A percentile compares a stretch with the other conserved stretches of the same genome.
Evolutionary conservation across 495 filamentous ascomycete species (phyloP).

Genomic region (Xylaria cubensis): DNA sequence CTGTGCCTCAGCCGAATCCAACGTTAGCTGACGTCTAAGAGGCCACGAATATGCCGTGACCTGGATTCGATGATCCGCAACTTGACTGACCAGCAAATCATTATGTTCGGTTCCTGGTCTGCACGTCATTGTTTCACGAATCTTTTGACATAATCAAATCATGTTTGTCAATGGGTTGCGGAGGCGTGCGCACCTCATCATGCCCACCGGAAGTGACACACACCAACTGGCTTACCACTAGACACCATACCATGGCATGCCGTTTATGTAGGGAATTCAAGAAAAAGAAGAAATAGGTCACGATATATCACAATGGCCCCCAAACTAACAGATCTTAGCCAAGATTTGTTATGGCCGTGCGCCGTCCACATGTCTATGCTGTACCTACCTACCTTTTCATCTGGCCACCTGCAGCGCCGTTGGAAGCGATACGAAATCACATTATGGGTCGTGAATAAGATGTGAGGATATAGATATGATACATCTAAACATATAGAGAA

Average conservation of each 20-base stretch:
- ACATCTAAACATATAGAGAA: not conserved
- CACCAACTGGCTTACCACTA: not conserved
- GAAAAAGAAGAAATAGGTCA: not conserved
- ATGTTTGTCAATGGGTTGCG: not conserved
- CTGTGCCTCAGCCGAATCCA: constrained; percentile 9
- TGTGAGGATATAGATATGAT: not conserved
- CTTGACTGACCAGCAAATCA: not conserved
- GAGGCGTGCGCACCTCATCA: constrained; percentile 3
- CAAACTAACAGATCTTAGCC: constrained; percentile 16
- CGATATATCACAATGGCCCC: not conserved
- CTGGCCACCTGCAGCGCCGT: not conserved
- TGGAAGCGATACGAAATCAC: not conserved
- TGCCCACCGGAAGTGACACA: not conserved
- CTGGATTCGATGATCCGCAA: constrained; percentile 1
- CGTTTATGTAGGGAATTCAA: not conserved
- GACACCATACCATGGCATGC: not conserved
- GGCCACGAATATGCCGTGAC: constrained; percentile 7
- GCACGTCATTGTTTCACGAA: constrained; percentile 14
- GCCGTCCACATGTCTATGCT: constrained; percentile 8
- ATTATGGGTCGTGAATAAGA: not conserved
- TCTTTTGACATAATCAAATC: not conserved
- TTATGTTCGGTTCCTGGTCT: not conserved
- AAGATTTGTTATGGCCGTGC: constrained; percentile 24
- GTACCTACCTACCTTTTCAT: not conserved
- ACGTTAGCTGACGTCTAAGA: constrained; percentile 15